Conservation (phyloP, 2,329 filamentous ascomycete species). For the Sordariomycetes sp. region DNA sequence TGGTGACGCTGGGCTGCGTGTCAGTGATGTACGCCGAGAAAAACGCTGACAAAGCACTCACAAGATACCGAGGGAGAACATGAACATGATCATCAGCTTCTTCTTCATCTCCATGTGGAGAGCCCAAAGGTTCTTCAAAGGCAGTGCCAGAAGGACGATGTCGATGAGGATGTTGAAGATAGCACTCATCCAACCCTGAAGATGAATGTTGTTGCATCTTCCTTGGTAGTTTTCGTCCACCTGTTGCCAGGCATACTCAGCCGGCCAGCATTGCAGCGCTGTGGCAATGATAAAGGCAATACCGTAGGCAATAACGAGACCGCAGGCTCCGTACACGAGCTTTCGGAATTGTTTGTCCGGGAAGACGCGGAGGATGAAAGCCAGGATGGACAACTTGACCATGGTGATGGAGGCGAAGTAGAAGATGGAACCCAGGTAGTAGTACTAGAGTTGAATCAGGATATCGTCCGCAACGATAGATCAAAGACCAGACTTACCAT, state of each 20-base stretch:
- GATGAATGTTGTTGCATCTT: slow-evolving; percentile 38
- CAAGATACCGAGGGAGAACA: slow-evolving; percentile 43
- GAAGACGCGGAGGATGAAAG: slow-evolving; percentile 49
- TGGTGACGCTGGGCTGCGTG: slow-evolving; percentile 17
- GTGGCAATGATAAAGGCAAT: slow-evolving; percentile 31
- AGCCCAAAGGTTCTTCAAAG: slow-evolving; percentile 31
- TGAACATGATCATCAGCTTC: slow-evolving; percentile 36
- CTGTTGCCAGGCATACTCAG: slow-evolving; percentile 40
- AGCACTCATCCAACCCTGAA: slow-evolving; percentile 40
- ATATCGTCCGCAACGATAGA: neutral
- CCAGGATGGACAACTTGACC: slow-evolving; percentile 40
- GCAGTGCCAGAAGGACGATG: slow-evolving; percentile 40
- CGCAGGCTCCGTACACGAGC: slow-evolving; percentile 30
- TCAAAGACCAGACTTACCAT: slow-evolving; percentile 5
- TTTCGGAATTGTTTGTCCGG: slow-evolving; percentile 25
- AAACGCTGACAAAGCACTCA: slow-evolving; percentile 13
- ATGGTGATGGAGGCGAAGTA: slow-evolving; percentile 38
- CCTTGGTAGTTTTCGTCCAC: slow-evolving; percentile 40
- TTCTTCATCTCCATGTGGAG: slow-evolving; percentile 36
- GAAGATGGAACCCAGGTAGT: slow-evolving; percentile 31
- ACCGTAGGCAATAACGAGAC: slow-evolving; percentile 27
- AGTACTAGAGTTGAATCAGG: slow-evolving; percentile 16
- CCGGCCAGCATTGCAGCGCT: slow-evolving; percentile 41
- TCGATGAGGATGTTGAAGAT: slow-evolving; percentile 42
- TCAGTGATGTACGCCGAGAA: neutral